A percentile compares a stretch with the other conserved stretches of the same genome.
These are phyloP conservation scores for Pseudogymnoascus sp. DNA, from an alignment of 2,329 filamentous ascomycete species.

Conservation along the genomic window DNA sequence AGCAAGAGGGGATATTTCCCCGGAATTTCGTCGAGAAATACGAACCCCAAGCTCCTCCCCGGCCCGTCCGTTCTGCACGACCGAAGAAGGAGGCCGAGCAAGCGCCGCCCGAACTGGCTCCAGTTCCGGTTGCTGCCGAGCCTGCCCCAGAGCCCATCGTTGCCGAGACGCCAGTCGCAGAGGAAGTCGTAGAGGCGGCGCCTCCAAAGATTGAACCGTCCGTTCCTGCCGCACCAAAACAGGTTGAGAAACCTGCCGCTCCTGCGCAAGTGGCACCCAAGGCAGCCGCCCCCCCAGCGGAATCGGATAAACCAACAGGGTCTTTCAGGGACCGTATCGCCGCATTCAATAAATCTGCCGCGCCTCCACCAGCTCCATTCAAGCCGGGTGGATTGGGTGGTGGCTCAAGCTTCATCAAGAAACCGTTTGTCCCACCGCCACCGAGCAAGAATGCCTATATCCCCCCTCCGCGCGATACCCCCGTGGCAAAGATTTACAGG, in stretches of 20 bases:
- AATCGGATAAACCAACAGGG: conserved; percentile 64
- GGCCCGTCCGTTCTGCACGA: conserved; percentile 63
- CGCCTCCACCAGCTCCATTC: conserved; percentile 80
- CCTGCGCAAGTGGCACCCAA: conserved; percentile 31
- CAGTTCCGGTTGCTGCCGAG: too few relatives aligned
- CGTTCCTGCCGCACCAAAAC: conserved; percentile 31
- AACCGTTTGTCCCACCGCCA: conserved; percentile 90
- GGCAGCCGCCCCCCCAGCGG: conserved; percentile 50
- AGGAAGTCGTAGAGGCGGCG: conserved; percentile 17
- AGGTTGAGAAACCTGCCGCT: conserved; percentile 35
- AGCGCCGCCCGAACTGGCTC: too few relatives aligned
- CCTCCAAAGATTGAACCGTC: conserved; percentile 4
- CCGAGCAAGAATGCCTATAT: conserved; percentile 88
- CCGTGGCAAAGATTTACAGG: conserved; percentile 67
- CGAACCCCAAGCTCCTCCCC: conserved; percentile 81
- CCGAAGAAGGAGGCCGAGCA: conserved; percentile 45
- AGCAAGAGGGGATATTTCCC: conserved; percentile 81
- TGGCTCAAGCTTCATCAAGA: conserved; percentile 73
- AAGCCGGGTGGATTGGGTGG: conserved; percentile 62
- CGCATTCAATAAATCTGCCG: conserved; percentile 86
- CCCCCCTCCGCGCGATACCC: conserved; percentile 61
- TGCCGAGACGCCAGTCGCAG: conserved; percentile 26
- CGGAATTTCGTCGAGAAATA: conserved; percentile 96
- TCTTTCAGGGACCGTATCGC: conserved; percentile 95
- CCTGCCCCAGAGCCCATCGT: conserved; percentile 30